Evolutionary conservation across 371 early-diverging fungal species (phyloP).

Genomic region (Amoeboradix gromovi): DNA sequence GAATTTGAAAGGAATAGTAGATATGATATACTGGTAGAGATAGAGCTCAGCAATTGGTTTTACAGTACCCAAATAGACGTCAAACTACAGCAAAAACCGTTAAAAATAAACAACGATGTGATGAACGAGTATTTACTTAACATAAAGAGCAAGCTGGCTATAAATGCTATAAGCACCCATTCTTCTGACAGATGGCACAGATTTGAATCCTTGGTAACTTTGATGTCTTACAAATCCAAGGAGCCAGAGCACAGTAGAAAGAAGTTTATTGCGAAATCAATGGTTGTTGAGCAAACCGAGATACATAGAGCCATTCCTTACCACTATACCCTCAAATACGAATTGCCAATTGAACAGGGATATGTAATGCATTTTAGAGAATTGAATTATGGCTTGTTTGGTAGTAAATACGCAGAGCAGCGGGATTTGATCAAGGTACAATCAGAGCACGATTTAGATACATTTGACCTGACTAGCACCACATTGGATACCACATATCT

Average conservation of each 20-base stretch:
- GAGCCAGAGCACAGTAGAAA: not conserved
- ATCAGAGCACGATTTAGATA: not conserved
- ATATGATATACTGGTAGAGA: not conserved
- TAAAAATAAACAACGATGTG: not conserved
- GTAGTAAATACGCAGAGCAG: not conserved
- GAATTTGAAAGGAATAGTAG: not conserved
- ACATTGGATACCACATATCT: not conserved
- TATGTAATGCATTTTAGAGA: not conserved
- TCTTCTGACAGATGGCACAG: not conserved
- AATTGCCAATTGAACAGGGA: not conserved
- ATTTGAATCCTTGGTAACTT: not conserved
- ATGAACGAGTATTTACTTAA: not conserved
- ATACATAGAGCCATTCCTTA: not conserved
- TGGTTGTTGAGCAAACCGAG: not conserved
- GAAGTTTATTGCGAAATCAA: not conserved
- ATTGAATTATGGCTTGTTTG: not conserved
- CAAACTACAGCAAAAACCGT: not conserved
- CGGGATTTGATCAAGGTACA: not conserved
- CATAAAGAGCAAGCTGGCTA: not conserved
- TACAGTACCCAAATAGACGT: not conserved
- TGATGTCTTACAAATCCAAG: not conserved
- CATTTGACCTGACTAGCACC: not conserved
- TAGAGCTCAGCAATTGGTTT: not conserved
- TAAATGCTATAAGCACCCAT: not conserved
- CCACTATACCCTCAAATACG: not conserved